A percentile compares a stretch with the other conserved stretches of the same genome.
phyloP scores from a whole-genome alignment of 257 asterid species.

The Przewalskia tangutica region DNA sequence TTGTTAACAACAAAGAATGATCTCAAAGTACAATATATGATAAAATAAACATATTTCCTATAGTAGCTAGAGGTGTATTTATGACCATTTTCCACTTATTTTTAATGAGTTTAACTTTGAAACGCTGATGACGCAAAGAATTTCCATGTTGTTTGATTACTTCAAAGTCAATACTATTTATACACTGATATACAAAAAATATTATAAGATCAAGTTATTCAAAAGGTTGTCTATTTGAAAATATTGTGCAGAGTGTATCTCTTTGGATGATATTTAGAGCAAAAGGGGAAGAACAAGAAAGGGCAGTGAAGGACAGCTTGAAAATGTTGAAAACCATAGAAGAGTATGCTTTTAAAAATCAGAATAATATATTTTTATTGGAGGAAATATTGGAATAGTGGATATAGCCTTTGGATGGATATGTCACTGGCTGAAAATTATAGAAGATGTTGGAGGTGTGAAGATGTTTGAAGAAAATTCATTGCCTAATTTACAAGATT shows the following conservation, averaged over 20 bases:
- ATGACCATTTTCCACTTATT: no score
- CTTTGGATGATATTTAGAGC: conserved; percentile 2
- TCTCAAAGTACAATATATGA: no score
- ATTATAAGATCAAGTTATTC: no score
- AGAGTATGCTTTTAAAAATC: neutral
- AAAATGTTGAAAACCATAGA: conserved; percentile 8
- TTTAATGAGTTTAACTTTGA: no score
- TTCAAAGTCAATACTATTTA: no score
- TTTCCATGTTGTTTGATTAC: no score
- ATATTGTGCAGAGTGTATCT: neutral
- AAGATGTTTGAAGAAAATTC: neutral
- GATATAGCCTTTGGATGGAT: conserved; percentile 13
- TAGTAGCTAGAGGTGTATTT: no score
- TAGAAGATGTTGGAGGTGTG: conserved; percentile 3
- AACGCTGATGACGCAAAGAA: no score
- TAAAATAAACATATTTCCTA: no score
- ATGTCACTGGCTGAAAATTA: conserved; percentile 1
- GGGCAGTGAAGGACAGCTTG: conserved; percentile 4
- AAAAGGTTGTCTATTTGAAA: neutral
- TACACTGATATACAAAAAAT: no score
- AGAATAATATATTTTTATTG: conserved; percentile 5
- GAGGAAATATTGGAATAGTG: conserved; percentile 4
- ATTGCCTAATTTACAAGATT: conserved; percentile 1
- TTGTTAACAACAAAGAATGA: no score
- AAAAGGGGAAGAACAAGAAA: conserved; percentile 6